These are phyloP conservation scores for Trichophyton rubrum DNA, from an alignment of 2,329 filamentous ascomycete species.

Conservation along the genomic window DNA sequence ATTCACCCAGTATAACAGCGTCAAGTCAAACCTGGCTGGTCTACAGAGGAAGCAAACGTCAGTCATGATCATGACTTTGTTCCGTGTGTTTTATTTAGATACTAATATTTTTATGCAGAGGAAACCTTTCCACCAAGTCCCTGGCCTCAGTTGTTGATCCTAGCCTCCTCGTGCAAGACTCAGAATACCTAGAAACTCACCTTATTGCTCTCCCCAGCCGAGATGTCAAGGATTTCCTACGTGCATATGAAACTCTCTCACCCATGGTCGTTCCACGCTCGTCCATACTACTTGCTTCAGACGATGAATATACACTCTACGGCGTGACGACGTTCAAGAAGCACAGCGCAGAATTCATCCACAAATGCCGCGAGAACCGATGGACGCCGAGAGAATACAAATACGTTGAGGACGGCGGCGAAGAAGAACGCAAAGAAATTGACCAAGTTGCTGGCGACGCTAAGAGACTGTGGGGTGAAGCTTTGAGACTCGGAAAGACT, in stretches of 20 bases:
- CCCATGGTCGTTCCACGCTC: conserved; percentile 93
- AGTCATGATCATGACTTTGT: conserved; percentile 25
- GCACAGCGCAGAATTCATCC: conserved; percentile 69
- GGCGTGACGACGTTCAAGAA: conserved; percentile 92
- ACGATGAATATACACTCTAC: conserved; percentile 81
- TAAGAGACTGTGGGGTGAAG: conserved; percentile 85
- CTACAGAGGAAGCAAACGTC: conserved; percentile 82
- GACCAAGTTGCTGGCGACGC: conserved; percentile 73
- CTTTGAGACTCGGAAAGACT: conserved; percentile 72
- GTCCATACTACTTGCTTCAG: conserved; percentile 62
- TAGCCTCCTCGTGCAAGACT: conserved; percentile 66
- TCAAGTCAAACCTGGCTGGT: conserved; percentile 70
- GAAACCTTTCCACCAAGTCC: conserved; percentile 88
- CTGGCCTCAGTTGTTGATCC: conserved; percentile 81
- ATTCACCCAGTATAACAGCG: conserved; percentile 83
- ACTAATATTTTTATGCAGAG: conserved; percentile 39
- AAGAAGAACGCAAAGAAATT: conserved; percentile 79
- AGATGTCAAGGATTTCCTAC: conserved; percentile 74
- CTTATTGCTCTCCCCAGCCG: conserved; percentile 76
- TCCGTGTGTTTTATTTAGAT: neutral
- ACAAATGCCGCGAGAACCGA: conserved; percentile 82
- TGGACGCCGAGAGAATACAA: conserved; percentile 95
- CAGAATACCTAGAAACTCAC: conserved; percentile 93
- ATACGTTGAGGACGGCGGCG: conserved; percentile 76
- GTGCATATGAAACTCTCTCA: conserved; percentile 73